Conservation (phyloP, 1,284 basidiomycete species). For the Marasmius tenuissimus region DNA sequence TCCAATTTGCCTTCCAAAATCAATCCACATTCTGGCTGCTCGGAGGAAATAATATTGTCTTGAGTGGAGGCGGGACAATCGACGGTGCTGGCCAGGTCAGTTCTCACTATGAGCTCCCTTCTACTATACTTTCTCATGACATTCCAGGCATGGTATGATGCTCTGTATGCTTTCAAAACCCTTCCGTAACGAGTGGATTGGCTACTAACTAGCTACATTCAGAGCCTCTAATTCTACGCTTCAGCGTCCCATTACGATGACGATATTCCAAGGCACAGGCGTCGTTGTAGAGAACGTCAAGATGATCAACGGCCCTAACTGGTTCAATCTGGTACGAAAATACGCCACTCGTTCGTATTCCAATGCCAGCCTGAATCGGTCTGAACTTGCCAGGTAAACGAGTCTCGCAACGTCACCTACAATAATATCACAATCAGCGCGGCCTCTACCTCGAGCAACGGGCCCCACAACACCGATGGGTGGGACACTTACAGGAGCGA, state of each 20-base stretch:
- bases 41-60: constrained; percentile 53
- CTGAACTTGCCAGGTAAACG: constrained; percentile 33
- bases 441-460: constrained; percentile 43
- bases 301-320: constrained; percentile 47
- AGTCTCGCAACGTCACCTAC: constrained; percentile 47
- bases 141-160: constrained; percentile 52
- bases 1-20: constrained; percentile 55
- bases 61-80: constrained; percentile 60
- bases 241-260: constrained; percentile 60
- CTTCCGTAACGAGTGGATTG: background rate
- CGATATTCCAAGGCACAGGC: constrained; percentile 55
- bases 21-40: constrained; percentile 65
- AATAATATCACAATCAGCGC: constrained; percentile 45
- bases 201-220: background rate
- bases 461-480: constrained; percentile 56
- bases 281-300: constrained; percentile 55
- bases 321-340: constrained; percentile 51
- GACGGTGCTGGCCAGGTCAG: constrained; percentile 58
- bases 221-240: constrained; percentile 47
- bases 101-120: constrained; percentile 19
- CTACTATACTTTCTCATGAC: constrained; percentile 6
- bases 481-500: constrained; percentile 66
- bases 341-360: background rate
- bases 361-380: background rate
- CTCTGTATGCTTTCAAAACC: constrained; percentile 39